A percentile compares a stretch with the other conserved stretches of the same genome.
These are phyloP conservation scores for Fusarium bactridioides DNA, from an alignment of 2,329 filamentous ascomycete genomes.

Conservation along the genomic window DNA sequence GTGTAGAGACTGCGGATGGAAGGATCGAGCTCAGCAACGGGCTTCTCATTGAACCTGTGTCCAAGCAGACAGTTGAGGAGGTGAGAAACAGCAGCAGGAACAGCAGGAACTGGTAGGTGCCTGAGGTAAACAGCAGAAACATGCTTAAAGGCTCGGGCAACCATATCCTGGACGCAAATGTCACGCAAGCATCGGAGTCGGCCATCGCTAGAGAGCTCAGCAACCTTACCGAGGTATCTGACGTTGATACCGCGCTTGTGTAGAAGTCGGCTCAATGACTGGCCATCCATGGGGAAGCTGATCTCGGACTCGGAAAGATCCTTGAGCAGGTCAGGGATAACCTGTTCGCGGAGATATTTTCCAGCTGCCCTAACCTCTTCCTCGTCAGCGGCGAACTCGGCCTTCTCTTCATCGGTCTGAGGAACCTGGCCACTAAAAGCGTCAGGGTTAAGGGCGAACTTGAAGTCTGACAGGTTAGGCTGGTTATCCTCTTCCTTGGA, in stretches of 20 bases:
- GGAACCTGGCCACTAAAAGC: slow-evolving; percentile 92
- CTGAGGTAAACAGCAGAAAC: slow-evolving; percentile 81
- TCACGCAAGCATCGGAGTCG: slow-evolving; percentile 80
- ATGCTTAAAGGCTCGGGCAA: slow-evolving; percentile 96
- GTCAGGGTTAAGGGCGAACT: slow-evolving; percentile 91
- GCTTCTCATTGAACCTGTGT: slow-evolving; percentile 76
- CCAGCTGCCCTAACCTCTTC: slow-evolving; percentile 86
- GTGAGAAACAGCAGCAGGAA: slow-evolving; percentile 82
- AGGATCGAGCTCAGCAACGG: slow-evolving; percentile 78
- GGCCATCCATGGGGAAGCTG: slow-evolving; percentile 98
- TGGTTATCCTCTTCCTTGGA: slow-evolving; percentile 56
- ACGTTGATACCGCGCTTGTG: slow-evolving; percentile 98
- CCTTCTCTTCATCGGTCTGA: slow-evolving; percentile 89
- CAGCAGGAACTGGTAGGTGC: slow-evolving; percentile 79
- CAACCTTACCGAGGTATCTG: slow-evolving; percentile 89
- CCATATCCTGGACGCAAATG: slow-evolving; percentile 89
- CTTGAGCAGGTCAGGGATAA: slow-evolving; percentile 84
- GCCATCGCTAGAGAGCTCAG: slow-evolving; percentile 72
- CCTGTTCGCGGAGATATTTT: slow-evolving; percentile 75
- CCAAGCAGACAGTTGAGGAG: slow-evolving; percentile 94
- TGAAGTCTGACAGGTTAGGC: slow-evolving; percentile 87
- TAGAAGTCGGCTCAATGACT: slow-evolving; percentile 84
- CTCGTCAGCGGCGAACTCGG: slow-evolving; percentile 83
- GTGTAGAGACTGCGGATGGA: slow-evolving; percentile 78
- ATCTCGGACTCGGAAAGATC: slow-evolving; percentile 93